phyloP scores from a whole-genome alignment of 2,329 filamentous ascomycete genomes.

The Parafenestella ontariensis region DNA sequence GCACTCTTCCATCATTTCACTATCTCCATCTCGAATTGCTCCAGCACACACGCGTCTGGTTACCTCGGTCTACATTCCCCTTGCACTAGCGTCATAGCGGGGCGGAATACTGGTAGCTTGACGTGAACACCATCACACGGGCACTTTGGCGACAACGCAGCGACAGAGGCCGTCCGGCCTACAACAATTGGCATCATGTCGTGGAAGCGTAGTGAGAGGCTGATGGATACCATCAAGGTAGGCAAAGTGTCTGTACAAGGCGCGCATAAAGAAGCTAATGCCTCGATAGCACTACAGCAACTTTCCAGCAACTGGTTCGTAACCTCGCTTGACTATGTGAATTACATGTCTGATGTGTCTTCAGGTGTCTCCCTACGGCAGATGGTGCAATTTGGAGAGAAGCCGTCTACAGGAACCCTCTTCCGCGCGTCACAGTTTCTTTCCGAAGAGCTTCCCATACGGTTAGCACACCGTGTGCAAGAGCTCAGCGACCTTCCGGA shows the following conservation, averaged over 20 bases:
- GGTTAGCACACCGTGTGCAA: constrained; percentile 93
- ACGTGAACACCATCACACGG: constrained; percentile 13
- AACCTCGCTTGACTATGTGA: constrained; percentile 69
- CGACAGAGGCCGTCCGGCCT: constrained; percentile 45
- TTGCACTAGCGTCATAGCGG: constrained; percentile 44
- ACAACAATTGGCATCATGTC: constrained; percentile 69
- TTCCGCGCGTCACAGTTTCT: constrained; percentile 98
- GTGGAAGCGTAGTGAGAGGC: constrained; percentile 87
- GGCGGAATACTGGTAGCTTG: constrained; percentile 29
- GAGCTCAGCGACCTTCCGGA: constrained; percentile 92
- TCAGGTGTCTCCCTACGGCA: constrained; percentile 77
- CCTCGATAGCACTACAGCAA: constrained; percentile 77
- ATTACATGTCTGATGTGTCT: constrained; percentile 21
- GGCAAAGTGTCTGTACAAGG: constrained; percentile 10
- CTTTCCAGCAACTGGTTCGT: constrained; percentile 96
- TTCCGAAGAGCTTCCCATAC: constrained; percentile 96
- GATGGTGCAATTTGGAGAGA: constrained; percentile 99
- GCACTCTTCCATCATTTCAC: constrained; percentile 1
- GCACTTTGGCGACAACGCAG: constrained; percentile 43
- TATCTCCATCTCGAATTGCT: constrained; percentile 11
- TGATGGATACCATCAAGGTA: constrained; percentile 92
- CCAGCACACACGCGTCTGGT: constrained; percentile 9
- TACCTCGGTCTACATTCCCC: constrained; percentile 39
- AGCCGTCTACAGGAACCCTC: constrained; percentile 86
- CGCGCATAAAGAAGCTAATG: constrained; percentile 31